phyloP scores from a whole-genome alignment of 345 rosid species.

The Sonneratia alba region DNA sequence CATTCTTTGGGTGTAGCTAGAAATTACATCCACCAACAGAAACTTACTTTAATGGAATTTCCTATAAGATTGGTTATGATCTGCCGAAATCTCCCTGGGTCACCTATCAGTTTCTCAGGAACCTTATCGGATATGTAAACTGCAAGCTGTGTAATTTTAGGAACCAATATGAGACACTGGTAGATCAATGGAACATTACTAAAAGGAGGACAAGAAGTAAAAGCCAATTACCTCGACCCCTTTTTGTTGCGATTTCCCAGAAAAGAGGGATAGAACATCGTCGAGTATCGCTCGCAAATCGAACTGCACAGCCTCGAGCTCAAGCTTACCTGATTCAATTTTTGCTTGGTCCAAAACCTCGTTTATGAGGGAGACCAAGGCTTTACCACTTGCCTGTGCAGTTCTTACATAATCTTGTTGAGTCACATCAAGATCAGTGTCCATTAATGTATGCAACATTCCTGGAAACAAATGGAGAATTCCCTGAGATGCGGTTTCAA shows the following conservation, averaged over 20 bases:
- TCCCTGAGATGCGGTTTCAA: neutral
- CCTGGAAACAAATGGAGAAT: constrained; percentile 36
- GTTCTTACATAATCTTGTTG: constrained; percentile 90
- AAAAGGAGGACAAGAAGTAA: neutral
- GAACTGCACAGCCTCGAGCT: constrained; percentile 81
- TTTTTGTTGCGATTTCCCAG: constrained; percentile 78
- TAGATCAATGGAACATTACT: neutral
- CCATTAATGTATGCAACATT: constrained; percentile 88
- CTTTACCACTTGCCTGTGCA: constrained; percentile 91
- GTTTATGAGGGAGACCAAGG: constrained; percentile 78
- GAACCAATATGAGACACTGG: constrained; percentile 14
- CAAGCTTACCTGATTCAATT: constrained; percentile 91
- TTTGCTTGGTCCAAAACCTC: constrained; percentile 95
- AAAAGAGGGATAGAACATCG: constrained; percentile 88
- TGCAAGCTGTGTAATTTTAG: constrained; percentile 56
- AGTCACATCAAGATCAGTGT: constrained; percentile 76
- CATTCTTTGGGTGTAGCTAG: neutral
- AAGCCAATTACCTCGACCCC: constrained; percentile 66
- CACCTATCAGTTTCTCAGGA: constrained; percentile 80
- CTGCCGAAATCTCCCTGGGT: constrained; percentile 89
- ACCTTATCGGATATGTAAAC: constrained; percentile 76
- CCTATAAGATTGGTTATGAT: constrained; percentile 94
- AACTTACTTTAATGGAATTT: constrained; percentile 78
- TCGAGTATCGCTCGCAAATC: constrained; percentile 73
- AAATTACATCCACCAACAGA: neutral